phyloP scores from a whole-genome alignment of 2,329 filamentous ascomycete genomes.

The Colletotrichum tropicicola region DNA sequence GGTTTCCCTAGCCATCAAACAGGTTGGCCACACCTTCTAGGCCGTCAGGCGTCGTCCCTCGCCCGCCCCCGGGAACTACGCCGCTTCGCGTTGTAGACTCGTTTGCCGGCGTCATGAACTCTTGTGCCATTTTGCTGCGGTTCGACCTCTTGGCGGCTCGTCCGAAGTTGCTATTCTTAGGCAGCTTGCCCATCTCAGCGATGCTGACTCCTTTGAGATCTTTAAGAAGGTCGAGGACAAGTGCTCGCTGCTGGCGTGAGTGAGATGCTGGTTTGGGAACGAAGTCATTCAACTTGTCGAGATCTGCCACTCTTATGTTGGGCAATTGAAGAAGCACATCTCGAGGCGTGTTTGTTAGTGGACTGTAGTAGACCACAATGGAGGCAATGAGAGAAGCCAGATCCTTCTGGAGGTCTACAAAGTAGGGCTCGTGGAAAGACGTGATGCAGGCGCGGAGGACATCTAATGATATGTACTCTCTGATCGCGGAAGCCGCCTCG shows the following conservation, averaged over 20 bases:
- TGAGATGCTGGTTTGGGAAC: conserved; percentile 67
- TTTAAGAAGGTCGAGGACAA: conserved; percentile 86
- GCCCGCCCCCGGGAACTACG: conserved; percentile 37
- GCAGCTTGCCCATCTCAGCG: conserved; percentile 89
- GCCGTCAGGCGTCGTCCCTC: conserved; percentile 56
- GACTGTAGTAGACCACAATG: conserved; percentile 81
- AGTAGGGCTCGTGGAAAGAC: conserved; percentile 93
- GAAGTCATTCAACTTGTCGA: conserved; percentile 71
- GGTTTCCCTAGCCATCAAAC: conserved; percentile 47
- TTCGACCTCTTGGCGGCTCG: conserved; percentile 53
- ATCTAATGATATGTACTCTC: conserved; percentile 89
- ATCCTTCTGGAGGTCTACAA: conserved; percentile 95
- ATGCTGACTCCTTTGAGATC: conserved; percentile 91
- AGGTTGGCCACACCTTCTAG: conserved; percentile 65
- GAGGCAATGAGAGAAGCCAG: conserved; percentile 87
- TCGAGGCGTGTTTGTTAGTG: conserved; percentile 74
- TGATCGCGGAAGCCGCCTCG: conserved; percentile 72
- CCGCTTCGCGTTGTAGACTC: conserved; percentile 39
- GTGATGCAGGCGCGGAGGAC: conserved; percentile 91
- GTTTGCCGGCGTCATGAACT: conserved; percentile 65
- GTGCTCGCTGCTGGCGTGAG: conserved; percentile 79
- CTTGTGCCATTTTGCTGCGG: conserved; percentile 70
- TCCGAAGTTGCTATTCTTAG: conserved; percentile 56
- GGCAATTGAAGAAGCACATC: conserved; percentile 83
- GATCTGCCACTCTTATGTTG: conserved; percentile 73